Evolutionary conservation across 2,329 filamentous ascomycete genomes (phyloP).

Genomic region (Trichophyton benhamiae): DNA sequence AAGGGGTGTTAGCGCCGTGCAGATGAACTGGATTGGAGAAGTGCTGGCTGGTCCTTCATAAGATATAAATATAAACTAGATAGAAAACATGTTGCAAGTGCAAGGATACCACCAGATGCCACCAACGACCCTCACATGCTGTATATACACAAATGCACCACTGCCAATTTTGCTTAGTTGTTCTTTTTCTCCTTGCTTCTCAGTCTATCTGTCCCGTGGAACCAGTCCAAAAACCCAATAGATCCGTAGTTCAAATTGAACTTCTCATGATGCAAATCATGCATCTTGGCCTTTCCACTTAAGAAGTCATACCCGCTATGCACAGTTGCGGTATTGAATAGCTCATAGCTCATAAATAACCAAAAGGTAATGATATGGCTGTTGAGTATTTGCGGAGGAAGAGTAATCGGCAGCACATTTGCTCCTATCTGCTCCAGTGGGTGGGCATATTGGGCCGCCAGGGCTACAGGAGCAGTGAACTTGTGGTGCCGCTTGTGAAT

Average conservation of each 20-base stretch:
- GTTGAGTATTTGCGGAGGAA: constrained; percentile 37
- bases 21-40: constrained; percentile 50
- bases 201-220: constrained; percentile 36
- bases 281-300: constrained; percentile 37
- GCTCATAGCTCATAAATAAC: constrained; percentile 38
- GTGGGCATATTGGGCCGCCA: constrained; percentile 46
- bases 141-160: neutral
- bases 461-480: constrained; percentile 44
- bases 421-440: constrained; percentile 45
- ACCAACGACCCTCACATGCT: neutral
- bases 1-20: constrained; percentile 48
- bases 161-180: neutral
- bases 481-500: constrained; percentile 47
- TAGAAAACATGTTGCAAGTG: neutral
- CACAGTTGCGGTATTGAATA: constrained; percentile 43
- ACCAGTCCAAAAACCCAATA: constrained; percentile 43
- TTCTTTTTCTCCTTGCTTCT: neutral
- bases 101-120: neutral
- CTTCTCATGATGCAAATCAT: constrained; percentile 47
- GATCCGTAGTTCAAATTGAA: constrained; percentile 45
- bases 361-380: constrained; percentile 44
- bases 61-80: neutral
- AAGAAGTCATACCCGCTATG: constrained; percentile 49
- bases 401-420: constrained; percentile 41
- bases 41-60: constrained; percentile 18